A percentile compares a stretch with the other conserved stretches of the same genome.
phyloP scores from a whole-genome alignment of 2,329 filamentous ascomycete genomes.

The Colletotrichum ledebouriae region DNA sequence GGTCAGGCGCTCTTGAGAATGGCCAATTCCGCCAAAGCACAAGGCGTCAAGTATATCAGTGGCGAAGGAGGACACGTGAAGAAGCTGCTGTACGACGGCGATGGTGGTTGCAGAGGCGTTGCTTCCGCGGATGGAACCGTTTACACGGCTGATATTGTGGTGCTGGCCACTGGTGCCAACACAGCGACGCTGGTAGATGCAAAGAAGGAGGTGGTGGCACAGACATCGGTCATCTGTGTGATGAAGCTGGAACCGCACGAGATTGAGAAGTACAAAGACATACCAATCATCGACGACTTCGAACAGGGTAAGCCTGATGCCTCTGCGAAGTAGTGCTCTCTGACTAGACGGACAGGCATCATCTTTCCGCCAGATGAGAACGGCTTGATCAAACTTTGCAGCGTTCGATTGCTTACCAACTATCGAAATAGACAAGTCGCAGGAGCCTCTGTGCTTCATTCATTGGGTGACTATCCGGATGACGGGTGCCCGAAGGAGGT shows the following conservation, averaged over 20 bases:
- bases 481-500: constrained; percentile 62
- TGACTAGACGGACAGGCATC: constrained; percentile 51
- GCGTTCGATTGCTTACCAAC: constrained; percentile 66
- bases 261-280: constrained; percentile 62
- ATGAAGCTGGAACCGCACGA: constrained; percentile 71
- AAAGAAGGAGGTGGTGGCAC: constrained; percentile 71
- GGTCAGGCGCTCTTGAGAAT: constrained; percentile 50
- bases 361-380: constrained; percentile 67
- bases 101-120: constrained; percentile 58
- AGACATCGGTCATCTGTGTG: constrained; percentile 74
- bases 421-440: constrained; percentile 50
- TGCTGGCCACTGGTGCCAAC: constrained; percentile 78
- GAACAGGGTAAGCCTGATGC: constrained; percentile 29
- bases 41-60: constrained; percentile 49
- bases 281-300: constrained; percentile 51
- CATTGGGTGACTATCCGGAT: constrained; percentile 46
- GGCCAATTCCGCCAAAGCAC: constrained; percentile 47
- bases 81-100: constrained; percentile 46
- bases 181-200: constrained; percentile 73
- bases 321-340: neutral
- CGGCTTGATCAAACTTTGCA: constrained; percentile 65
- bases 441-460: constrained; percentile 43
- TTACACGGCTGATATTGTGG: constrained; percentile 69
- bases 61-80: constrained; percentile 45
- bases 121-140: constrained; percentile 60